Evolutionary conservation across 805 yeast species (phyloP), one percentile per base, ranked within the genome.

Genomic region (Citeromyces nyonsensis): DNA sequence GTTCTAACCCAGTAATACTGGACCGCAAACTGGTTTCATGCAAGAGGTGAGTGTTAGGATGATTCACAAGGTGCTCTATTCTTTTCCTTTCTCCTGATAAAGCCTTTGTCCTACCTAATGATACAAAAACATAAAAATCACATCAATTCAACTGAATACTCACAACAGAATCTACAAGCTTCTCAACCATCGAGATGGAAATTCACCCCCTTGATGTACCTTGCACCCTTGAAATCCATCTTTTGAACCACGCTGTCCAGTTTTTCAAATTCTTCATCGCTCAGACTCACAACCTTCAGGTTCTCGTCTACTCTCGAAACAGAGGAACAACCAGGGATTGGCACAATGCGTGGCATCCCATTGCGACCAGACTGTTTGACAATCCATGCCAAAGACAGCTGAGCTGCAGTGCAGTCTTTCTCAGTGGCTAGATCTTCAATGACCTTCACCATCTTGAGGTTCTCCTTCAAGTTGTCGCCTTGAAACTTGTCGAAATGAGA

Each of bases 251-350:
- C 56, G 2, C 51, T 47, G 33, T 69, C 63, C 37, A 82, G 59
- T 35, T 65, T 66, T 1, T 53, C 51, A 40, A 78, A 63, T 35
- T 79, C 84, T 0, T 48, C 66, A n/a, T 66, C 73, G 3, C 72
- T 48, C 34, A 84, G 55, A 8, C 52, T 50, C 31, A 67, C 42
- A 31, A 49, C 51, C 14, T 59, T 53, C 40, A 68, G 58, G 54
- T 83, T 85, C 47, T 71, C 79, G 30, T 61, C 59, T 11, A 78
- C 70, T 49, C 82, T 73, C 8, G 51, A 57, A 3, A 56, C 49
- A 5, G 84, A 66, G 3, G 82, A 75, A 12, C 22, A 25, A 33
- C 86, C 76, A 13, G 95, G 95, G 48, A 85, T 79, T 24, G 95
- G 93, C 30, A 85, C 46, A 29, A 82, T 61, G 36, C 55, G 59